Base-by-base conservation (phyloP, 306 rosid species). In the Hylodesmum podocarpum region DNA sequence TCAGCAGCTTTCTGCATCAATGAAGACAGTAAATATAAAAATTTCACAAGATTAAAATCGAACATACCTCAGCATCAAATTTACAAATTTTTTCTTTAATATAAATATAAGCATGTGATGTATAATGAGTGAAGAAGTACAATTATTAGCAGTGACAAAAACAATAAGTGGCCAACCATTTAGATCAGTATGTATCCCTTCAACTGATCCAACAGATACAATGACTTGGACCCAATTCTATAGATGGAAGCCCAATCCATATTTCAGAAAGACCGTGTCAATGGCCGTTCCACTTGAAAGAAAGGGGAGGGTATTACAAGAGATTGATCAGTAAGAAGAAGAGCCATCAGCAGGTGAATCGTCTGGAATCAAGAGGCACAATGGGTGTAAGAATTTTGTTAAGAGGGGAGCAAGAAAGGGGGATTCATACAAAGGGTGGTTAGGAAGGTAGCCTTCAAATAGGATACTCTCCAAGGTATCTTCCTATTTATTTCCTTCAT, bases 1-100 rank as follows among this genome's bases (percentile, higher is more conserved):
- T 95, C 98, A 24, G 98, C 89, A 44, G 99, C 99, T 86, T 90
- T 93, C 97, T 95, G 57, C 79, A 81, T 58, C 65, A 78, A 83
- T 41, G 69, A 82, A 49, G 70, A 79, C 36, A 71, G 29, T 22
- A 57, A 14, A 39, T 69, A 73, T 66, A 70, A 22, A 14, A 70
- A 8, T 54, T 66, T 43, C 22, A 57, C 78, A 27, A 85, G 68
- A 85, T 75, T 55, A 75, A 66, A 70, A 78, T 57, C 41, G 40
- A 64, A 61, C 55, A 65, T 14, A 11, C 28, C 41, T 50, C 40
- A 15, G 29, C 73, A 81, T 46, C 44, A 66, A 3, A 2, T 6
- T 25, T 53, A 31, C 62, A 7, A 50, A 3, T 43, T 24, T 10
- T 64, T 12, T 40, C 49, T 55, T 59, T 54, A 14, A 29, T 41